Percentiles rank a stretch among this genome's conserved stretches.
phyloP scores from a whole-genome alignment of 768 basidiomycete species.

The Psilocybe tampanensis region DNA sequence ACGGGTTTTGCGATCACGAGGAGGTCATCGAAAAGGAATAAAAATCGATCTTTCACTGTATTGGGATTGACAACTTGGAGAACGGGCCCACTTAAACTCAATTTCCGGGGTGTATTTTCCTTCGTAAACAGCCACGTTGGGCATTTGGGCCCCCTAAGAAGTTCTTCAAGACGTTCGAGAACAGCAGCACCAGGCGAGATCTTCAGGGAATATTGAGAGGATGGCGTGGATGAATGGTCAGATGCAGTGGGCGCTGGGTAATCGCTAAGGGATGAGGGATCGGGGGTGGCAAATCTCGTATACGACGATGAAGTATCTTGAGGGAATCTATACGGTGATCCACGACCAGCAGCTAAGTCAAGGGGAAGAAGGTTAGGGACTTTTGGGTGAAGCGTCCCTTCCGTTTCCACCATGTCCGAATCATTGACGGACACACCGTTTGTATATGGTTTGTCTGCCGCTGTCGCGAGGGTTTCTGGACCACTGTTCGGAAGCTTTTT shows the following conservation, averaged over 20 bases:
- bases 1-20: conserved; percentile 93
- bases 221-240: conserved; percentile 72
- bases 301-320: conserved; percentile 47
- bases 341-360: conserved; percentile 23
- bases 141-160: conserved; percentile 63
- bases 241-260: conserved; percentile 72
- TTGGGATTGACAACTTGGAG: conserved; percentile 93
- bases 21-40: conserved; percentile 97
- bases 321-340: conserved; percentile 42
- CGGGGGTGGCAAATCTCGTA: conserved; percentile 69
- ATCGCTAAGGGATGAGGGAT: conserved; percentile 76
- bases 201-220: conserved; percentile 63
- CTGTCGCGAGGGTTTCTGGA: conserved; percentile 2
- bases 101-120: conserved; percentile 85
- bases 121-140: conserved; percentile 64
- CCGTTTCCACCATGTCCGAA: conserved; percentile 21
- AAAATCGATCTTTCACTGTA: conserved; percentile 93
- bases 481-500: conserved; percentile 2
- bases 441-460: conserved; percentile 15
- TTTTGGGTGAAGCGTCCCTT: conserved; percentile 37
- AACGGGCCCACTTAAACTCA: conserved; percentile 83
- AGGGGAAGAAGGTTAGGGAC: conserved; percentile 39
- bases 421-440: conserved; percentile 18
- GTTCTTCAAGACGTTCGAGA: conserved; percentile 72
- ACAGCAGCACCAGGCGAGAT: conserved; percentile 52